These are phyloP conservation scores for Camellia lanceoleosa DNA, from an alignment of 148 eudicot genomes.

Conservation along the genomic window DNA sequence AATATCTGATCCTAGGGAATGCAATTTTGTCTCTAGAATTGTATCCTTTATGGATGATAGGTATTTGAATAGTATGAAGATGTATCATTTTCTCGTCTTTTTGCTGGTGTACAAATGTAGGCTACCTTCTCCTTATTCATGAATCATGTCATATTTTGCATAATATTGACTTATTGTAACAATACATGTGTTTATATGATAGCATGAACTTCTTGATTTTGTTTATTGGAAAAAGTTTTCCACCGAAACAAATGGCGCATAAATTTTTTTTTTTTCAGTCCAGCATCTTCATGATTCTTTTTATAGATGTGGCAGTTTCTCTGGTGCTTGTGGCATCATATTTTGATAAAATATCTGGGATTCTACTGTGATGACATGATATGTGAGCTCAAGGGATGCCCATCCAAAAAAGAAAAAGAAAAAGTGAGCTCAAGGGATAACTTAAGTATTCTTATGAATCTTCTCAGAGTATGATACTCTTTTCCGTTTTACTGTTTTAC, in stretches of 20 bases:
- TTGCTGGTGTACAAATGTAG: neutral
- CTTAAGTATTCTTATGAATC: constrained; percentile 87
- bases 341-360: constrained; percentile 20
- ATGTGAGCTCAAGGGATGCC: constrained; percentile 59
- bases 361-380: constrained; percentile 66
- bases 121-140: no score
- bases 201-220: no score
- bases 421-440: constrained; percentile 22
- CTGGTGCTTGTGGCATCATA: constrained; percentile 5
- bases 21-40: no score
- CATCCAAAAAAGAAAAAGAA: no score
- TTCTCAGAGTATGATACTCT: constrained; percentile 60
- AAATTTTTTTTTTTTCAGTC: neutral
- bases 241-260: no score
- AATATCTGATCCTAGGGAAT: neutral
- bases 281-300: neutral
- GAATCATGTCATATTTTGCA: neutral
- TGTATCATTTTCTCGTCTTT: neutral
- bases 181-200: neutral
- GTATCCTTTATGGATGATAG: neutral
- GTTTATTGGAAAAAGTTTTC: neutral
- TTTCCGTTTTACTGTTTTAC: no score
- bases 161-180: neutral
- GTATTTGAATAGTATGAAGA: neutral
- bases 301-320: neutral